These are phyloP conservation scores for Striga hermonthica DNA, from an alignment of 305 asterid genomes.

Conservation along the genomic window DNA sequence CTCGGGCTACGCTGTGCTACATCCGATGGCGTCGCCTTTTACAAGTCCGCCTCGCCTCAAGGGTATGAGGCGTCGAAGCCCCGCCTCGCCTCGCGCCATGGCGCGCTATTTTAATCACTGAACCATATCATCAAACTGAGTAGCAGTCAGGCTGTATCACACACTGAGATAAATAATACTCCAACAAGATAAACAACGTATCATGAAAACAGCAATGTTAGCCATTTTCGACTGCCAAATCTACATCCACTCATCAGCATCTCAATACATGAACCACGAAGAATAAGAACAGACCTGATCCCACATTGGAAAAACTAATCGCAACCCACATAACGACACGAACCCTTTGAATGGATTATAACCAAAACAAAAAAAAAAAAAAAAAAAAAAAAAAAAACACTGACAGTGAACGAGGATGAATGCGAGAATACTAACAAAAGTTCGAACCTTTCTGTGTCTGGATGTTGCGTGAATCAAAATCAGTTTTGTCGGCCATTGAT, in stretches of 20 bases:
- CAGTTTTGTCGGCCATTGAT: constrained; percentile 61
- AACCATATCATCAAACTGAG: constrained; percentile 11
- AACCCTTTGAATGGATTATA: neutral
- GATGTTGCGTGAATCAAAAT: constrained; percentile 47
- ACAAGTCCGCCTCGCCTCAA: no score
- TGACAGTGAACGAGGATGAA: constrained; percentile 2
- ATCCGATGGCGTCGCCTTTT: no score
- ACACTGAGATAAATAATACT: neutral
- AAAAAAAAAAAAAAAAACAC: neutral
- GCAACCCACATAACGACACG: constrained; percentile 24
- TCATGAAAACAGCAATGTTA: neutral
- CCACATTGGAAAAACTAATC: constrained; percentile 27
- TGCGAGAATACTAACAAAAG: constrained; percentile 6
- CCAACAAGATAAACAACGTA: neutral
- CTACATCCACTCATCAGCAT: neutral
- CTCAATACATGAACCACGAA: neutral
- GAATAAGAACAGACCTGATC: neutral
- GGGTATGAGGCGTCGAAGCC: no score
- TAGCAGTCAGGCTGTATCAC: neutral
- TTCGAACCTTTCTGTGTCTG: constrained; percentile 55
- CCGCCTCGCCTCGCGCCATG: no score
- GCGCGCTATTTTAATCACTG: no score
- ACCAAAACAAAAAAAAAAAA: no score
- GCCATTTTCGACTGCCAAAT: neutral
- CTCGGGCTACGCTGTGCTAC: no score